Evolutionary conservation across 495 filamentous ascomycete species (phyloP).

Genomic region (Penicillium mononematosum): DNA sequence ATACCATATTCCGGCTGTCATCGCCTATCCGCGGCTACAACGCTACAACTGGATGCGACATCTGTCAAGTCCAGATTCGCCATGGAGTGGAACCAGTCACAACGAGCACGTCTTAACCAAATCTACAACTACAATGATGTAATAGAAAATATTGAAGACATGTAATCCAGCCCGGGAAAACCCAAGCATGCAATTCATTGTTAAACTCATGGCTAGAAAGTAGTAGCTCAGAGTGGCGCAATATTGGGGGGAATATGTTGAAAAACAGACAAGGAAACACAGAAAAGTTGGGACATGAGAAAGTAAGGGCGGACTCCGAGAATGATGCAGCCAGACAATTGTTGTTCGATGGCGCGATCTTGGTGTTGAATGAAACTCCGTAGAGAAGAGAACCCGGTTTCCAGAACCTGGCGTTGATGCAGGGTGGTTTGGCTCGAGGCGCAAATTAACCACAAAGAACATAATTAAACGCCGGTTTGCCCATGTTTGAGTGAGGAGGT

Average conservation of each 20-base stretch:
- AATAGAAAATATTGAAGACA: slow-evolving; percentile 1
- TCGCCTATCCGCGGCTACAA: slow-evolving; percentile 1
- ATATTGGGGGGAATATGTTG: slow-evolving; percentile 28
- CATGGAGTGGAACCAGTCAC: background rate
- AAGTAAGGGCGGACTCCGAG: slow-evolving; percentile 20
- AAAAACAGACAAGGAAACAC: background rate
- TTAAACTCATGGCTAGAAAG: slow-evolving; percentile 25
- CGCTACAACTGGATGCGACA: slow-evolving; percentile 4
- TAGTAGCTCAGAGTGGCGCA: slow-evolving; percentile 25
- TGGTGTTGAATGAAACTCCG: slow-evolving; percentile 4
- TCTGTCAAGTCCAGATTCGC: background rate
- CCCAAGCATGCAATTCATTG: slow-evolving; percentile 20
- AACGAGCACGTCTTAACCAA: background rate
- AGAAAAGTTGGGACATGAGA: background rate
- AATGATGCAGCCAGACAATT: slow-evolving; percentile 18
- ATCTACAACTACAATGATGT: background rate
- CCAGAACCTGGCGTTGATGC: slow-evolving; percentile 17
- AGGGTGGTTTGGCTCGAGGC: slow-evolving; percentile 2
- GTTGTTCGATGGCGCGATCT: slow-evolving; percentile 20
- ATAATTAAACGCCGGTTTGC: slow-evolving; percentile 15
- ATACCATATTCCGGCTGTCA: background rate
- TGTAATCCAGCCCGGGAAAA: slow-evolving; percentile 3
- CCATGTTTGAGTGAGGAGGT: slow-evolving; percentile 4
- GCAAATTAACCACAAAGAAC: slow-evolving; percentile 5
- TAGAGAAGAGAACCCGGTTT: slow-evolving; percentile 10